phyloP scores from a whole-genome alignment of 768 basidiomycete species.

The Pholiota conissans region DNA sequence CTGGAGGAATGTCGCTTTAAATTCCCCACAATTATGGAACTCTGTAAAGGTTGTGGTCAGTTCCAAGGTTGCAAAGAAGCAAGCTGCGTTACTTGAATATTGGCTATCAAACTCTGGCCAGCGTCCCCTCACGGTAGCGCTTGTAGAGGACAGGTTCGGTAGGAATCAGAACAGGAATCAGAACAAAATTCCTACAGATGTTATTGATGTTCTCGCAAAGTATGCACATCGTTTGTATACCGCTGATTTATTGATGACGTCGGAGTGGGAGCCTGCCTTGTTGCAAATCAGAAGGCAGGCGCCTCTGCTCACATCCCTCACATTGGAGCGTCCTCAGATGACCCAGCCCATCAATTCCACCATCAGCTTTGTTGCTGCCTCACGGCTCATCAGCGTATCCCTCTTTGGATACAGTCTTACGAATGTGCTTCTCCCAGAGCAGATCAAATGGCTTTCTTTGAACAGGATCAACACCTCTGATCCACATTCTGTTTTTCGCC shows the following conservation, averaged over 20 bases:
- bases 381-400: constrained; percentile 14
- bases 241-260: constrained; percentile 20
- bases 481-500: constrained; percentile 15
- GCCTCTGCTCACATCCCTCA: constrained; percentile 14
- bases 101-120: too few species aligned
- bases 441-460: constrained; percentile 14
- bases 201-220: constrained; percentile 15
- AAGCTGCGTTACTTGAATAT: constrained; percentile 15
- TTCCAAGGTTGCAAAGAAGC: constrained; percentile 9
- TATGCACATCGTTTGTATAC: constrained; percentile 19
- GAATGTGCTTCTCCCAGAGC: constrained; percentile 18
- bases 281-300: constrained; percentile 6
- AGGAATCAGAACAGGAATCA: constrained; percentile 6
- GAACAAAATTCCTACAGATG: constrained; percentile 12
- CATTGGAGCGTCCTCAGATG: too few species aligned
- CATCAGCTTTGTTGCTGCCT: constrained; percentile 17
- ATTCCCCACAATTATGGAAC: constrained; percentile 18
- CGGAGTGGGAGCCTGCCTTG: constrained; percentile 13
- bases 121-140: constrained; percentile 15
- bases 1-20: constrained; percentile 16
- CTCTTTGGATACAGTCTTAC: constrained; percentile 16
- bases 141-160: constrained; percentile 11
- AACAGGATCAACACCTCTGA: constrained; percentile 16
- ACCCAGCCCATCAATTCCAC: too few species aligned
- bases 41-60: constrained; percentile 12